Evolutionary conservation across 164 flowering plant genomes (phyloP).

Genomic region (Stephania yunnanensis): DNA sequence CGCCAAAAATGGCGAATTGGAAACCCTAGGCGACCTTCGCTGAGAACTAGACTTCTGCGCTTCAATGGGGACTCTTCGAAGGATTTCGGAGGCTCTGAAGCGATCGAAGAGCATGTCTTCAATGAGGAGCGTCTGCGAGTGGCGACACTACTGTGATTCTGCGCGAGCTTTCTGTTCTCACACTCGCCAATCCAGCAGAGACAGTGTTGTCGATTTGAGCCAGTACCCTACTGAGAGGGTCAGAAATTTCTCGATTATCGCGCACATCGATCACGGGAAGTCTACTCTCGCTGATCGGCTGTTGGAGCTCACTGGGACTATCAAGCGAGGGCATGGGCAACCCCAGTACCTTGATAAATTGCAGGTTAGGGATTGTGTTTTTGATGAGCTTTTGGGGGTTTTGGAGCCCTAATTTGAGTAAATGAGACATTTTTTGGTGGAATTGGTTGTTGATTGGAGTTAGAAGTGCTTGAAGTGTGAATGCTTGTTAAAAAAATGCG

Average conservation of each 20-base stretch:
- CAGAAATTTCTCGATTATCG: slow-evolving; percentile 91
- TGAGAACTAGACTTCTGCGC: neutral
- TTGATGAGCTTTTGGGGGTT: neutral
- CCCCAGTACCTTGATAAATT: slow-evolving; percentile 94
- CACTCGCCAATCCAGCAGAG: slow-evolving; percentile 37
- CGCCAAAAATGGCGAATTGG: neutral
- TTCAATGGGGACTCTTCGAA: slow-evolving; percentile 32
- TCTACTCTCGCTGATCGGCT: slow-evolving; percentile 93
- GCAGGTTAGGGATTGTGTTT: slow-evolving; percentile 50
- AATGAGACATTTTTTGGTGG: neutral
- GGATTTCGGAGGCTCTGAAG: slow-evolving; percentile 32
- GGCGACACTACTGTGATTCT: slow-evolving; percentile 10
- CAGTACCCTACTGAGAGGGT: slow-evolving; percentile 70
- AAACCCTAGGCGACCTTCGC: slow-evolving; percentile 6
- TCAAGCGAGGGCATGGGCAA: slow-evolving; percentile 87
- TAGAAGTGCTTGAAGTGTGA: neutral
- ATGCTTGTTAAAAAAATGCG: no score
- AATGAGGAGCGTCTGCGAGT: neutral
- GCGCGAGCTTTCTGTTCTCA: slow-evolving; percentile 38
- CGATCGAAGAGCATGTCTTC: slow-evolving; percentile 10
- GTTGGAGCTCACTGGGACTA: slow-evolving; percentile 93
- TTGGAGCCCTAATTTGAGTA: neutral
- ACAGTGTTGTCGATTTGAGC: slow-evolving; percentile 47
- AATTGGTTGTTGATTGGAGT: neutral
- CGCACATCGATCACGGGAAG: slow-evolving; percentile 96